Evolutionary conservation across 148 eudicot genomes (phyloP).

Genomic region (Vaccinium macrocarpon): DNA sequence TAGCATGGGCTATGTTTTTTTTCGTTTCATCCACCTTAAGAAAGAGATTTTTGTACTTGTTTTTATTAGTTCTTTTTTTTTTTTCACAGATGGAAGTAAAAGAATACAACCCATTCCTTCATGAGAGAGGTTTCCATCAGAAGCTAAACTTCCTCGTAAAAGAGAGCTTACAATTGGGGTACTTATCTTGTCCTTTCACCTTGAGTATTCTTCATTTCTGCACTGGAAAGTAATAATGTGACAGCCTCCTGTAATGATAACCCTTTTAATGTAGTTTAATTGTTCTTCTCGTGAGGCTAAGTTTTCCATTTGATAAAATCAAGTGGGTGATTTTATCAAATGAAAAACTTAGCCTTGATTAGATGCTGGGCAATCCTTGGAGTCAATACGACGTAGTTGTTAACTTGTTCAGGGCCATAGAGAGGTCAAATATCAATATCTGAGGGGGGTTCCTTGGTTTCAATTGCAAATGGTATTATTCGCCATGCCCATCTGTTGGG

Average conservation of each 20-base stretch:
- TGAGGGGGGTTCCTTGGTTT: background rate
- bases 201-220: background rate
- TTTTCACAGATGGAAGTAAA: slow-evolving; percentile 58
- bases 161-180: slow-evolving; percentile 66
- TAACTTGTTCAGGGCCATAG: background rate
- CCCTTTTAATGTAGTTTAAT: background rate
- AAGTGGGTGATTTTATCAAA: too few relatives aligned
- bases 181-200: slow-evolving; percentile 22
- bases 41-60: background rate
- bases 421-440: background rate
- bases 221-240: background rate
- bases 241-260: background rate
- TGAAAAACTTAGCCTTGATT: too few relatives aligned
- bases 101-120: slow-evolving; percentile 73
- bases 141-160: slow-evolving; percentile 60
- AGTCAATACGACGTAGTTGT: background rate
- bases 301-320: too few relatives aligned
- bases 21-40: too few relatives aligned
- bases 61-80: slow-evolving; percentile 12
- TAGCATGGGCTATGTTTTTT: background rate
- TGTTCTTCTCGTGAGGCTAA: too few relatives aligned
- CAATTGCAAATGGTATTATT: background rate
- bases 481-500: too few relatives aligned
- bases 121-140: slow-evolving; percentile 72
- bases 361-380: background rate